Conservation (phyloP, 208 protist genomes). For the Leptomonas pyrrhocoris region DNA sequence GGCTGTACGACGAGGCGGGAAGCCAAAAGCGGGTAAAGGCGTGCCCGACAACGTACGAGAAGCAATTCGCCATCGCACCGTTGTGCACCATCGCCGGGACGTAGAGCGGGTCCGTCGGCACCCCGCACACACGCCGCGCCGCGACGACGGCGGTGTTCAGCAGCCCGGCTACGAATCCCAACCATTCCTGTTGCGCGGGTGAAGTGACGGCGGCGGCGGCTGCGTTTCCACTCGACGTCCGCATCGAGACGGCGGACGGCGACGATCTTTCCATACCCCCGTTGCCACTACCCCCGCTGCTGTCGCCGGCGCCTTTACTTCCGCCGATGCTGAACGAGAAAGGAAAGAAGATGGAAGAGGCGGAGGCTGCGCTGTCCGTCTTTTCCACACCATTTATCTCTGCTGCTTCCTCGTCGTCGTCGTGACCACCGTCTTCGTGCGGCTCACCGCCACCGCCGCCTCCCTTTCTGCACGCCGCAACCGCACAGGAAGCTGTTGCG, state of each 20-base stretch:
- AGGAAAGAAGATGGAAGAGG: neutral
- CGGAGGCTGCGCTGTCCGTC: neutral
- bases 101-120: constrained; percentile 48
- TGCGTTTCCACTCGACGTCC: constrained; percentile 9
- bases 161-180: constrained; percentile 33
- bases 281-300: neutral
- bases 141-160: constrained; percentile 48
- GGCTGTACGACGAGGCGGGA: neutral
- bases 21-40: constrained; percentile 30
- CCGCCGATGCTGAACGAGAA: neutral
- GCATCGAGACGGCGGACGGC: neutral
- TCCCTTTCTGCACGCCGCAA: neutral
- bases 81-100: constrained; percentile 38
- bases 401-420: neutral
- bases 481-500: neutral
- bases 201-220: constrained; percentile 7
- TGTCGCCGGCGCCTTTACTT: neutral
- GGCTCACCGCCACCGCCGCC: neutral
- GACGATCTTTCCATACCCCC: neutral
- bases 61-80: constrained; percentile 28
- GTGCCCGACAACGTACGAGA: constrained; percentile 41
- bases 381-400: neutral
- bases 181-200: constrained; percentile 37
- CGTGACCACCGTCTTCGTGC: neutral
- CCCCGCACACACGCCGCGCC: constrained; percentile 53